Conservation (phyloP, 495 filamentous ascomycete genomes). For the Neurospora sp. region DNA sequence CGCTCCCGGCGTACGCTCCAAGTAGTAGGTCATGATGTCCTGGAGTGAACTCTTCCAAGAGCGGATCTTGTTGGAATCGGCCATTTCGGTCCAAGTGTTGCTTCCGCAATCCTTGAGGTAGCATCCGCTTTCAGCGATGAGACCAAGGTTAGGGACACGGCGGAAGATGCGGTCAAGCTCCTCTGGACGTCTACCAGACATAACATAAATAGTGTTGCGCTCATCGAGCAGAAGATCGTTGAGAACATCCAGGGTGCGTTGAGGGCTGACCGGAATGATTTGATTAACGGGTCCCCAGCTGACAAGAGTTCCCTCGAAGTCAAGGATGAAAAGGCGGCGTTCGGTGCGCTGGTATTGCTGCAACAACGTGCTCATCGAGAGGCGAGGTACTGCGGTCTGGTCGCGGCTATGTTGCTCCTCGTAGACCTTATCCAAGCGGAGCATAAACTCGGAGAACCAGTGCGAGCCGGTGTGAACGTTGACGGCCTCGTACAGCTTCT, state of each 20-base stretch:
- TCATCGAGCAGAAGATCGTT: constrained; percentile 69
- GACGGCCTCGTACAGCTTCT: constrained; percentile 60
- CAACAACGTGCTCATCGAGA: constrained; percentile 54
- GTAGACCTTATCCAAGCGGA: constrained; percentile 60
- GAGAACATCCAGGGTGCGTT: constrained; percentile 66
- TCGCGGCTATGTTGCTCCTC: constrained; percentile 75
- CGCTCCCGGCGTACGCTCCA: constrained; percentile 76
- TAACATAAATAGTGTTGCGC: constrained; percentile 81
- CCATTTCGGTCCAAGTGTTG: constrained; percentile 62
- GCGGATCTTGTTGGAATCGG: constrained; percentile 53
- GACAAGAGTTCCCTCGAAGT: constrained; percentile 86
- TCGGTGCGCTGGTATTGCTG: constrained; percentile 53
- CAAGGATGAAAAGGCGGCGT: constrained; percentile 73
- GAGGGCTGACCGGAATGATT: constrained; percentile 69
- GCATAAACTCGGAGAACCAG: constrained; percentile 68
- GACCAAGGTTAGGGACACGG: constrained; percentile 63
- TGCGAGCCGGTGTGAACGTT: constrained; percentile 69
- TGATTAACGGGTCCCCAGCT: constrained; percentile 70
- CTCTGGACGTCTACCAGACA: constrained; percentile 76
- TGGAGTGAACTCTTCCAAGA: constrained; percentile 70
- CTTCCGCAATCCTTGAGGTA: constrained; percentile 65
- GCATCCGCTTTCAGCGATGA: constrained; percentile 90
- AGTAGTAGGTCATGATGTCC: constrained; percentile 74
- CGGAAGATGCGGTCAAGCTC: constrained; percentile 81
- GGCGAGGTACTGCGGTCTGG: constrained; percentile 71